phyloP scores from a whole-genome alignment of 2,329 filamentous ascomycete species.

The Cladophialophora yegresii region DNA sequence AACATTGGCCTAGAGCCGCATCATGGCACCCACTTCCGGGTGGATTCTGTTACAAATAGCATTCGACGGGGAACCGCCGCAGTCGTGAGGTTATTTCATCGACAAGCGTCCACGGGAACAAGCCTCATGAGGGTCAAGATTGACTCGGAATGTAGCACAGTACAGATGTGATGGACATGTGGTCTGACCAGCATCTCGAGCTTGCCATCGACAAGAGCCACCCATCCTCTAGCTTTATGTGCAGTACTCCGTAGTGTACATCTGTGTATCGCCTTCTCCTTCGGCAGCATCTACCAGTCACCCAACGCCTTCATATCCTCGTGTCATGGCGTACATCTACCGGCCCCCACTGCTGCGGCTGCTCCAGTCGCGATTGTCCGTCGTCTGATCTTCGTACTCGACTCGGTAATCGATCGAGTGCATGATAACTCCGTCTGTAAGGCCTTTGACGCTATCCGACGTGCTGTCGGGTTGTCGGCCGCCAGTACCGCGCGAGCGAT shows the following conservation, averaged over 20 bases:
- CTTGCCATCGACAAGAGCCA: not conserved
- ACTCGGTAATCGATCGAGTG: conserved; percentile 37
- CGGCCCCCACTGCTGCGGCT: conserved; percentile 14
- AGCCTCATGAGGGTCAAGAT: not conserved
- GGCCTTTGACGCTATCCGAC: conserved; percentile 32
- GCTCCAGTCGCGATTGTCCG: conserved; percentile 10
- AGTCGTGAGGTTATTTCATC: conserved; percentile 10
- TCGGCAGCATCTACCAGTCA: not conserved
- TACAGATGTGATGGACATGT: not conserved
- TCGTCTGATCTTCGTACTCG: conserved; percentile 32
- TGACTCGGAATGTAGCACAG: not conserved
- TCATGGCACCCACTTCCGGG: not conserved
- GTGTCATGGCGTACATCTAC: not conserved
- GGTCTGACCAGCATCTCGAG: not conserved
- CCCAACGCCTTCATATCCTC: conserved; percentile 6
- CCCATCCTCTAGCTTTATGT: not conserved
- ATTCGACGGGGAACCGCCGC: not conserved
- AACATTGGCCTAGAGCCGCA: not conserved
- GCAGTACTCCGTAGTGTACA: conserved; percentile 2
- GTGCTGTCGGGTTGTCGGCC: conserved; percentile 16
- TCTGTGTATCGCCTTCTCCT: not conserved
- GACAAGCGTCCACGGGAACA: not conserved
- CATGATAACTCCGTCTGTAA: conserved; percentile 35
- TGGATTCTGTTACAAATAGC: conserved; percentile 8
- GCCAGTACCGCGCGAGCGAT: not conserved